Evolutionary conservation across 768 basidiomycete species (phyloP), one percentile per base, ranked within the genome.

Genomic region (Daedaleopsis nitida): DNA sequence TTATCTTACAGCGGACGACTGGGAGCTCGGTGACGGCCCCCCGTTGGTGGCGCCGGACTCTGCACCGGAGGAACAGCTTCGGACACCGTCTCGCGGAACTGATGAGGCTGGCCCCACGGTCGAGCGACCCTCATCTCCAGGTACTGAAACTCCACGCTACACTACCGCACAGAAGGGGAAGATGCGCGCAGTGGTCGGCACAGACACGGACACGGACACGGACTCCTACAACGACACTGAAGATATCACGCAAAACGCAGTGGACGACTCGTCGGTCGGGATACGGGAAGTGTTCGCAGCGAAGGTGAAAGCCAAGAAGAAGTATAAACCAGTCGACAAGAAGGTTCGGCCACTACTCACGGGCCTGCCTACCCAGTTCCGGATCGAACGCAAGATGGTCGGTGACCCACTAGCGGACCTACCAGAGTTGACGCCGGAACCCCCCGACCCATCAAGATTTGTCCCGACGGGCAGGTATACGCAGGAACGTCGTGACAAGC

Each of bases 301-400:
- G 9, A 9, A 8, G 12, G 50, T 34, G 42, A 50, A 37, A n/a
- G 47, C 51, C n/a, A n/a, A n/a, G 44, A 62, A 62, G 57, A 62
- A 58, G 51, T 70, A 70, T 57, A 70, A 70, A 59, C 57, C 60
- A 4, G 67, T 69, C 24, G 58, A 65, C 8, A 53, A 63, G 37
- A 66, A 67, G 19, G 57, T 68, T 1, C 53, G 56, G 6, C 65
- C 67, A 0, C 51, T 68, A 17, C 55, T 57, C 6, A 62, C 49
- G 0, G 32, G 39, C 0, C 23, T 64, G 13, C 66, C 69, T 3
- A 45, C 64, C 16, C 27, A 68, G 43, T 68, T 55, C 23, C 59
- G 61, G 16, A 59, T 66, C 14, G 16, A 53, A 6, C 47, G 65
- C 2, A 23, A 62, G 2, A 56, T 59, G 50, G 52, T 52, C 4